Conservation (phyloP, 129 eudicot species). For the Flaveria trinervia region DNA sequence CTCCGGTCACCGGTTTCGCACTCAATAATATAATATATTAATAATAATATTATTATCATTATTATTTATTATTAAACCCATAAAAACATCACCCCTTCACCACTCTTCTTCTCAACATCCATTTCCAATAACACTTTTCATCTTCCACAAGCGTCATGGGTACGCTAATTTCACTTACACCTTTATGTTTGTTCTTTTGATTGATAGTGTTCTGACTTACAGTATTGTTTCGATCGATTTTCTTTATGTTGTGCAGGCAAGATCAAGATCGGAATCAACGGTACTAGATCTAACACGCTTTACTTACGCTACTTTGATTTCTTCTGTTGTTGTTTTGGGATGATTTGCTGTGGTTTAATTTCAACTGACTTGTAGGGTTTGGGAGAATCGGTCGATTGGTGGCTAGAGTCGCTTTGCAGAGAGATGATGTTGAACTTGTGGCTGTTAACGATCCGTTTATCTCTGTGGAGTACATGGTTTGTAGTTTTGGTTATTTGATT, state of each 20-base stretch:
- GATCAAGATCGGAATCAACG: constrained; percentile 73
- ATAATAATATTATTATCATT: too few species aligned
- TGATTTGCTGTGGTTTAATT: not conserved
- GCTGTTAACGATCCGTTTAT: constrained; percentile 68
- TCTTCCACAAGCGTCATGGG: constrained; percentile 36
- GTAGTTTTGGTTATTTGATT: not conserved
- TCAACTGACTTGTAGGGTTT: constrained; percentile 35
- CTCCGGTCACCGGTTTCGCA: constrained; percentile 30
- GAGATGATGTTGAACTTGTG: constrained; percentile 71
- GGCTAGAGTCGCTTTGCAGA: constrained; percentile 64
- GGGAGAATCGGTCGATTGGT: constrained; percentile 66
- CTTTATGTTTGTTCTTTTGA: not conserved
- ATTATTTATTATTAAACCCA: constrained; percentile 19
- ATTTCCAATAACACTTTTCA: constrained; percentile 12
- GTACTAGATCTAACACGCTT: constrained; percentile 36
- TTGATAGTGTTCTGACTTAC: not conserved
- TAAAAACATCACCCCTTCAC: constrained; percentile 24
- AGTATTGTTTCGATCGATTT: not conserved
- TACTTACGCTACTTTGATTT: not conserved
- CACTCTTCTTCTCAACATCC: constrained; percentile 4
- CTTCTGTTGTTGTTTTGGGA: not conserved
- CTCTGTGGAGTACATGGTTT: constrained; percentile 59
- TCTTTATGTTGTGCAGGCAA: constrained; percentile 31
- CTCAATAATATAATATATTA: not conserved
- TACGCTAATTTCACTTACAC: constrained; percentile 13